Conservation (phyloP, 768 basidiomycete genomes). For the Tylopilus rubrobrunneus region DNA sequence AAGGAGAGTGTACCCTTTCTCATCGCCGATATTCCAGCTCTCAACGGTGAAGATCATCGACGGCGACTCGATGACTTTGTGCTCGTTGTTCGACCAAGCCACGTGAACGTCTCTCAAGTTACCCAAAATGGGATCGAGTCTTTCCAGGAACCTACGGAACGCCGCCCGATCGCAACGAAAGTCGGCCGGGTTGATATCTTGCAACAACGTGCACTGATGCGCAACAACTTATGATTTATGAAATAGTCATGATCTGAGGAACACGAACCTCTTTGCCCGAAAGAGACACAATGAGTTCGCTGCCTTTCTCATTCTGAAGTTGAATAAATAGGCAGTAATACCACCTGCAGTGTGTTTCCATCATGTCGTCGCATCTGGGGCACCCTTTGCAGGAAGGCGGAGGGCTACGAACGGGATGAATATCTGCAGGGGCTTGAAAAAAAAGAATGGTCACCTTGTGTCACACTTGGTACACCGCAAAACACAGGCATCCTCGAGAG, state of each 20-base stretch:
- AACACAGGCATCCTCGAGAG: slow-evolving; percentile 44
- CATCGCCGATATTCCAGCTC: slow-evolving; percentile 25
- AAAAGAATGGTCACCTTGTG: slow-evolving; percentile 36
- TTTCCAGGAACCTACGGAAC: slow-evolving; percentile 35
- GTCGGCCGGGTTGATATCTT: slow-evolving; percentile 42
- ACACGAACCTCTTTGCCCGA: slow-evolving; percentile 42
- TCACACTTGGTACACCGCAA: slow-evolving; percentile 53
- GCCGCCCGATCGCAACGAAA: slow-evolving; percentile 38
- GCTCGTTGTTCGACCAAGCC: slow-evolving; percentile 20
- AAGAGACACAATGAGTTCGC: slow-evolving; percentile 43
- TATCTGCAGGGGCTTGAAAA: background rate
- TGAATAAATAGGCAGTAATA: slow-evolving; percentile 47
- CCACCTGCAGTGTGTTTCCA: slow-evolving; percentile 46
- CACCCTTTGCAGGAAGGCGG: slow-evolving; percentile 42
- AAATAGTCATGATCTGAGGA: background rate
- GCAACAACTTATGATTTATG: background rate
- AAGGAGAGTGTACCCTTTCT: slow-evolving; percentile 24
- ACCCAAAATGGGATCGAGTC: slow-evolving; percentile 45
- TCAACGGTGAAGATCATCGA: slow-evolving; percentile 26
- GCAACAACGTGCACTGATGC: slow-evolving; percentile 41
- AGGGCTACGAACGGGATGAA: slow-evolving; percentile 35
- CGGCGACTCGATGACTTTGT: slow-evolving; percentile 22
- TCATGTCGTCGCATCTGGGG: slow-evolving; percentile 49
- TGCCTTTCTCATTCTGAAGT: slow-evolving; percentile 47
- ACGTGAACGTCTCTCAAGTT: slow-evolving; percentile 42